Evolutionary conservation across 139 green algal species (phyloP).

Genomic region (Prasinococcaceae sp.): DNA sequence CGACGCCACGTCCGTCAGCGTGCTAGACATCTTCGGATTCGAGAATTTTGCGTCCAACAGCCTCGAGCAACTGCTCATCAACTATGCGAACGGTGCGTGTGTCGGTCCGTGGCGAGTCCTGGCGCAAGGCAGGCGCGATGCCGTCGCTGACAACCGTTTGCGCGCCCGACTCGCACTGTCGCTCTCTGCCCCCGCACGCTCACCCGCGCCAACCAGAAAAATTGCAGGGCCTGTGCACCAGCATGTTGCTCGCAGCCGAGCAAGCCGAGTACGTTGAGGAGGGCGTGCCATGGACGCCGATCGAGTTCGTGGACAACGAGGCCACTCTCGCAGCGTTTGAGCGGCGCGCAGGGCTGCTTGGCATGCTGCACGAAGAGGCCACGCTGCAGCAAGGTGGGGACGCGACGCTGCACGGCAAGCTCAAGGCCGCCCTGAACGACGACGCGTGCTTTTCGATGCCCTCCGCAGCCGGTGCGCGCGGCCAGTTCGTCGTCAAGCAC

Average conservation of each 20-base stretch:
- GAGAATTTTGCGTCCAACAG: constrained; percentile 8
- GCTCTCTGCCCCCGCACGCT: too few species aligned
- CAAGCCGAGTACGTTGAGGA: not conserved
- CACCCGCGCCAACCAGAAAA: too few species aligned
- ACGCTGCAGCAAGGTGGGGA: not conserved
- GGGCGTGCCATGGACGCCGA: not conserved
- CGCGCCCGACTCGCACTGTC: too few species aligned
- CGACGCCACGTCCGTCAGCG: not conserved
- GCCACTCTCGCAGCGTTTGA: not conserved
- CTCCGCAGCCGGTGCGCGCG: not conserved
- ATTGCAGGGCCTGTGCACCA: not conserved
- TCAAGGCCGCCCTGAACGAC: not conserved
- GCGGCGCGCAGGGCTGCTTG: not conserved
- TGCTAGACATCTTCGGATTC: constrained; percentile 7
- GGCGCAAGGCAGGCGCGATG: too few species aligned
- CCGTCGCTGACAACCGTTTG: too few species aligned
- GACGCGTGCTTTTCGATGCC: not conserved
- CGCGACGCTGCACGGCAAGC: not conserved
- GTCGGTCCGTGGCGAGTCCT: too few species aligned
- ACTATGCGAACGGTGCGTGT: not conserved
- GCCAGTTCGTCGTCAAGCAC: not conserved
- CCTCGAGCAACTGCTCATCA: constrained; percentile 6
- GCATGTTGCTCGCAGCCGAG: not conserved
- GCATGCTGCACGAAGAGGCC: constrained; percentile 3
- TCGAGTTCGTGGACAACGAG: not conserved